Base-by-base conservation (phyloP, 495 filamentous ascomycete genomes). In the Halenospora varia region DNA sequence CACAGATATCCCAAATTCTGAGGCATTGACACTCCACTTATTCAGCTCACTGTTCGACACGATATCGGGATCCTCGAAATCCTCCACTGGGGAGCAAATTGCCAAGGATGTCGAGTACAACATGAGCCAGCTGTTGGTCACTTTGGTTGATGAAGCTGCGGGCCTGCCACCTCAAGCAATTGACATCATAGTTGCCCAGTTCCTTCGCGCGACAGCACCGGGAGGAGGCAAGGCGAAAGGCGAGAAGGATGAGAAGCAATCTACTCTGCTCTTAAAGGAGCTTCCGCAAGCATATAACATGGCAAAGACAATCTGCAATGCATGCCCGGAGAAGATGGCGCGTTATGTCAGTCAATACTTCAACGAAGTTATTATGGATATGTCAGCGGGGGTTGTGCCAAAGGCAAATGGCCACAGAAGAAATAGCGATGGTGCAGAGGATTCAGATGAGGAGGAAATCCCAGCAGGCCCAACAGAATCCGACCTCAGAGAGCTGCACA, bases 181-280 rank as follows among this genome's bases (percentile, higher is more conserved):
- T n/a, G 93, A 99, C 66, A 85, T 92, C 11, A 91, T 99, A 57
- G 85, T 97, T 59, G 91, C 91, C 2, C 94, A 99, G 69, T 99
- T 99, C 66, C 76, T 97, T 45, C 84, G 94, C 58, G 90, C 90
- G 2, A 22, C 48, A 11, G 18, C 45, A 10, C 86, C 86, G 10
- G 76, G 77, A 20, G 73, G 75, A 17, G 73, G 68, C 60, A 84
- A 81, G 68, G 77, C 84, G 66, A 68, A 68, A 3, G 71, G 72
- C 22, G 77, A 77, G 42, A 55, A 80, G 2, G 85, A 89, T 54
- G 81, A 86, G 22, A 89, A 83, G 61, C 91, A 96, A 65, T 87
- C 84, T 2, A 95, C 88, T 0, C 77, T 96, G 22, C 71, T 89
- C 13, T 70, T 90, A 24, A 96, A 94, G 66, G 90, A 96, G 54